phyloP scores from a whole-genome alignment of 257 asterid genomes.

The Schizonepeta tenuifolia region DNA sequence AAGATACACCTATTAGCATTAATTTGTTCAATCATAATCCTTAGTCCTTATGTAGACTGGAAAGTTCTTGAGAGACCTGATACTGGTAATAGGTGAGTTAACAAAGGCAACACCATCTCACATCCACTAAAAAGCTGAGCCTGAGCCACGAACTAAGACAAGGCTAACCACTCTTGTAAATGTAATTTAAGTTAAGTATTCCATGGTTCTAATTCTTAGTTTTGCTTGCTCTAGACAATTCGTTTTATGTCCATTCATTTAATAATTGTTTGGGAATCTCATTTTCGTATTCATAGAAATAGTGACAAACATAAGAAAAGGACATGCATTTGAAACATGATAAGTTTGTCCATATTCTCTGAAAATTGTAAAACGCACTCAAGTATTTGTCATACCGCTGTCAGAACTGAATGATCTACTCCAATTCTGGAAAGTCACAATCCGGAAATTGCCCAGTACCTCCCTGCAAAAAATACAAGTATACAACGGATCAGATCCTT shows the following conservation, averaged over 20 bases:
- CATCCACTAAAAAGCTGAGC: neutral
- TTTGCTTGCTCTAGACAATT: neutral
- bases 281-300: neutral
- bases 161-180: neutral
- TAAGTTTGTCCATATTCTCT: constrained; percentile 9
- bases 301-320: constrained; percentile 8
- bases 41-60: neutral
- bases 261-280: neutral
- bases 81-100: neutral
- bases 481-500: constrained; percentile 23
- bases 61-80: constrained; percentile 9
- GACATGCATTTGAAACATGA: neutral
- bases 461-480: constrained; percentile 47
- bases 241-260: neutral
- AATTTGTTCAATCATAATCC: neutral
- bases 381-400: constrained; percentile 52
- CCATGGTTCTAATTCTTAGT: neutral
- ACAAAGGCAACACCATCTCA: constrained; percentile 17
- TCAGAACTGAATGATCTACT: constrained; percentile 72
- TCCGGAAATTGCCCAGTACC: constrained; percentile 39
- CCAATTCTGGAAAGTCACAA: constrained; percentile 44
- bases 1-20: neutral
- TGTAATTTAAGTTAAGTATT: neutral
- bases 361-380: constrained; percentile 9
- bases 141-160: constrained; percentile 8